Percentiles rank a stretch among this genome's conserved stretches.
phyloP scores from a whole-genome alignment of 1,284 basidiomycete species.

The Marasmius fiardii region DNA sequence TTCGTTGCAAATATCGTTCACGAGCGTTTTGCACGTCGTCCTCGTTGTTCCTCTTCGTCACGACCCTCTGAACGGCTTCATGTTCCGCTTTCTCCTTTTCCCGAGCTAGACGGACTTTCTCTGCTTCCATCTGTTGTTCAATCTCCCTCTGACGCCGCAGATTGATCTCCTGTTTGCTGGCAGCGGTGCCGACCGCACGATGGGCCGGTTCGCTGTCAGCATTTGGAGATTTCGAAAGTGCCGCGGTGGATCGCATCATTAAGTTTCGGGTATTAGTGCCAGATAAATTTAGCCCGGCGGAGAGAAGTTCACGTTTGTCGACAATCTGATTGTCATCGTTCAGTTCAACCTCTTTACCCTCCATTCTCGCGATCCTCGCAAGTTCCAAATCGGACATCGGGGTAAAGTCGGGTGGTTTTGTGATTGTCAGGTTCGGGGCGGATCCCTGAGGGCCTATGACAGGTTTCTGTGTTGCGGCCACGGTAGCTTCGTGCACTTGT shows the following conservation, averaged over 20 bases:
- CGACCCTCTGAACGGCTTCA: constrained; percentile 51
- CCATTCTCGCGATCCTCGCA: constrained; percentile 60
- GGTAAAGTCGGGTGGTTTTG: constrained; percentile 59
- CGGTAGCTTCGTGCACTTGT: constrained; percentile 78
- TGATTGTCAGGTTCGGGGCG: constrained; percentile 62
- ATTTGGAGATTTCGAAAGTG: constrained; percentile 22
- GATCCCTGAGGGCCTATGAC: constrained; percentile 63
- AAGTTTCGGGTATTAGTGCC: constrained; percentile 65
- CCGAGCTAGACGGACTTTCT: constrained; percentile 53
- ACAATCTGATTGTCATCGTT: constrained; percentile 98
- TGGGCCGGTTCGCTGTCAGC: constrained; percentile 43
- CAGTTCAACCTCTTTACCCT: constrained; percentile 88
- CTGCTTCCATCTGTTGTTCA: constrained; percentile 69
- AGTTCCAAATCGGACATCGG: constrained; percentile 69
- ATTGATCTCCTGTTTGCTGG: constrained; percentile 76
- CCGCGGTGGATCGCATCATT: constrained; percentile 42
- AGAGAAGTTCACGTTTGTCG: constrained; percentile 90
- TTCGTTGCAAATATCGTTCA: constrained; percentile 76
- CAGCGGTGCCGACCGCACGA: constrained; percentile 78
- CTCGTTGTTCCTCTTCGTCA: constrained; percentile 70
- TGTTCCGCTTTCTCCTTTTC: constrained; percentile 60
- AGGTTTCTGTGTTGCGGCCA: constrained; percentile 67
- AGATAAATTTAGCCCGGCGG: constrained; percentile 90
- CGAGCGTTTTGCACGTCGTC: constrained; percentile 68
- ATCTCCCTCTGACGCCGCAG: constrained; percentile 75